These are phyloP conservation scores for Pyrus communis DNA, from an alignment of 306 rosid species.

Conservation along the genomic window DNA sequence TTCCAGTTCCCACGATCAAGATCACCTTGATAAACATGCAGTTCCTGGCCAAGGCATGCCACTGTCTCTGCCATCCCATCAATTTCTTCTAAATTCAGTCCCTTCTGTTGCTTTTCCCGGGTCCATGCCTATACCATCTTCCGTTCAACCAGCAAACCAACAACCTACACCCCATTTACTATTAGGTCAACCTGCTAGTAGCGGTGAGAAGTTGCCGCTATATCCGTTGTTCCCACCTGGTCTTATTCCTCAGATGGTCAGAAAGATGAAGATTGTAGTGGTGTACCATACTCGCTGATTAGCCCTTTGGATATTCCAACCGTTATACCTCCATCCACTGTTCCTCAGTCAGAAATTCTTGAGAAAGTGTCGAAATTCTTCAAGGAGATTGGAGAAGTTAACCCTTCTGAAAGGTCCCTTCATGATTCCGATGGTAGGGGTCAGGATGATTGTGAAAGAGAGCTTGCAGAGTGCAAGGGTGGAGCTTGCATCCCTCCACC, in stretches of 20 bases:
- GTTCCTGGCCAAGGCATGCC: constrained; percentile 51
- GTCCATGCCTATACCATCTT: constrained; percentile 52
- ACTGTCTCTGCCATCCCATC: constrained; percentile 45
- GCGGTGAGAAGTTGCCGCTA: constrained; percentile 68
- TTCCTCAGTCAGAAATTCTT: constrained; percentile 60
- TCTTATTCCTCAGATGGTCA: constrained; percentile 96
- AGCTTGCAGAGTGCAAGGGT: constrained; percentile 56
- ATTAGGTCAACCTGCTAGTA: constrained; percentile 44
- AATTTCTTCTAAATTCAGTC: constrained; percentile 58
- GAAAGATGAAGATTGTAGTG: constrained; percentile 96
- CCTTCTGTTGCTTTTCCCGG: constrained; percentile 52
- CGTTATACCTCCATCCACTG: constrained; percentile 55
- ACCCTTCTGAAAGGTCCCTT: constrained; percentile 91
- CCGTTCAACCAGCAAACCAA: constrained; percentile 60
- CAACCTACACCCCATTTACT: constrained; percentile 47
- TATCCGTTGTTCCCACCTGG: constrained; percentile 97
- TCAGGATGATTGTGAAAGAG: constrained; percentile 67
- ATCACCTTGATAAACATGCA: constrained; percentile 57
- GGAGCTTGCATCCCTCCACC: constrained; percentile 99
- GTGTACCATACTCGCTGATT: constrained; percentile 89
- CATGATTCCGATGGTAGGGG: constrained; percentile 56
- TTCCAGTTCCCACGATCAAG: constrained; percentile 49
- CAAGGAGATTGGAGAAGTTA: constrained; percentile 91
- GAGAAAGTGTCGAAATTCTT: constrained; percentile 81
- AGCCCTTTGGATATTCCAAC: constrained; percentile 81